Evolutionary conservation across 1,139 yeast species (phyloP), one percentile per base, ranked within the genome.

Genomic region (Hanseniaspora gamundiae): DNA sequence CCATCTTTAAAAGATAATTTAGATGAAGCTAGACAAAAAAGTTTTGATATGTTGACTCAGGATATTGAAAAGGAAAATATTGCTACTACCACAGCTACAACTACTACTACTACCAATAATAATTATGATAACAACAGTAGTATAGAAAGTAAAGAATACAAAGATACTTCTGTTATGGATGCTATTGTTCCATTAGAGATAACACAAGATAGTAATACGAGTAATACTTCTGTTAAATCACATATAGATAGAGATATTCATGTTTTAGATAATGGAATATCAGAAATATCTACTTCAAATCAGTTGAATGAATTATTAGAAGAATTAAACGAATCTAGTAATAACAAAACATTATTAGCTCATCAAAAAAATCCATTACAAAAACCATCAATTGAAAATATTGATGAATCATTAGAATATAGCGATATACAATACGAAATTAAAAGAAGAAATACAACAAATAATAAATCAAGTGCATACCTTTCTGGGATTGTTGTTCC

Each of bases 391-490:
- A n/a, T n/a, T n/a, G n/a, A n/a, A n/a, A n/a, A n/a, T n/a, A n/a
- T n/a, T n/a, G n/a, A n/a, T n/a, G n/a, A n/a, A n/a, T n/a, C n/a
- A n/a, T n/a, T n/a, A n/a, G n/a, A n/a, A n/a, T n/a, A n/a, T n/a
- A n/a, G n/a, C n/a, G n/a, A n/a, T n/a, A n/a, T n/a, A n/a, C n/a
- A n/a, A n/a, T n/a, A n/a, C n/a, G n/a, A n/a, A n/a, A n/a, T n/a
- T n/a, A n/a, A 16, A 30, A n/a, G 7, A 30, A 6, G 17, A 17
- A n/a, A 13, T 11, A 27, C 19, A 22, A 33, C 13, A 28, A 39
- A 22, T 41, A 41, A 54, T 40, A 55, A 53, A 40, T 54, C 58
- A 9, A 55, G 59, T 38, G 57, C 57, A 3, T 55, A 54, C 38
- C 47, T 55, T 13, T 55, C 59, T 5, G 52, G 53, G 4, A 43